Conservation (phyloP, 164 flowering plant species). For the Chimonanthus salicifolius region DNA sequence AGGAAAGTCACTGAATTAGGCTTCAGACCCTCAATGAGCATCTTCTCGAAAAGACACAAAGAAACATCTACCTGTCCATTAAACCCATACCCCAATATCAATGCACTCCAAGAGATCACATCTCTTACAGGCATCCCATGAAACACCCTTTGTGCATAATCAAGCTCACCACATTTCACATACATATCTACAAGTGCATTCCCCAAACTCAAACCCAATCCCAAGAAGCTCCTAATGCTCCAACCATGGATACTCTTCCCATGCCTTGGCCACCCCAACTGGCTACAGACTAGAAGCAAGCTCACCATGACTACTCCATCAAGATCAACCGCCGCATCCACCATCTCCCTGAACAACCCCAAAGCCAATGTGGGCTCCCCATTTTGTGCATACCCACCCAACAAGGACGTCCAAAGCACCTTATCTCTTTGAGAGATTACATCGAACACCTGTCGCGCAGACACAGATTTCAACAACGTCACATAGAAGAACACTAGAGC, state of each 20-base stretch:
- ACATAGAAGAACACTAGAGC: constrained; percentile 20
- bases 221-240: constrained; percentile 16
- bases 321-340: constrained; percentile 9
- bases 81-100: constrained; percentile 20
- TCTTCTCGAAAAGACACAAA: constrained; percentile 14
- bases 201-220: constrained; percentile 19
- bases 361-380: constrained; percentile 15
- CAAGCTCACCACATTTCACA: constrained; percentile 12
- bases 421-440: constrained; percentile 17
- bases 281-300: constrained; percentile 14
- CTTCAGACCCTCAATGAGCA: constrained; percentile 9
- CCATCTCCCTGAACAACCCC: constrained; percentile 17
- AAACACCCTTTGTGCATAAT: constrained; percentile 10
- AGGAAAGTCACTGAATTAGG: constrained; percentile 23
- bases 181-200: constrained; percentile 23
- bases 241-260: constrained; percentile 23
- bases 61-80: constrained; percentile 14
- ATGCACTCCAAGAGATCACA: constrained; percentile 23
- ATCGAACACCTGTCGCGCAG: constrained; percentile 15
- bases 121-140: constrained; percentile 17
- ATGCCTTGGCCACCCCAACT: constrained; percentile 20
- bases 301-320: constrained; percentile 27
- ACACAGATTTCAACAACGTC: not conserved
- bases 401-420: constrained; percentile 23
- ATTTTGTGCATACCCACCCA: constrained; percentile 21